phyloP scores from a whole-genome alignment of 768 basidiomycete genomes.

The Gymnopilus junonius region DNA sequence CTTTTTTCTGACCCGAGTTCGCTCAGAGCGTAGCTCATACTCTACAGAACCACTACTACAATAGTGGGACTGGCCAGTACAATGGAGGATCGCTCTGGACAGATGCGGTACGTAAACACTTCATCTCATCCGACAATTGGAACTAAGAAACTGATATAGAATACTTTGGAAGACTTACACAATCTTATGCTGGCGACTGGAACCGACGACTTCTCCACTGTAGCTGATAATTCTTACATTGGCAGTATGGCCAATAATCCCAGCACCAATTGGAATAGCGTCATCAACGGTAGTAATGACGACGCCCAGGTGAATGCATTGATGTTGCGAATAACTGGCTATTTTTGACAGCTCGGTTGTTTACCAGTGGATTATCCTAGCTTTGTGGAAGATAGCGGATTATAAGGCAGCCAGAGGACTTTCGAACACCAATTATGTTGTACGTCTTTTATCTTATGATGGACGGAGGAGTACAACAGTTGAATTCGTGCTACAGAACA shows the following conservation, averaged over 20 bases:
- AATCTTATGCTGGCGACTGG: slow-evolving; percentile 60
- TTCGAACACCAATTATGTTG: slow-evolving; percentile 32
- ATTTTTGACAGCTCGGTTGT: not conserved
- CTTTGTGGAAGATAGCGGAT: slow-evolving; percentile 61
- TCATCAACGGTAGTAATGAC: slow-evolving; percentile 55
- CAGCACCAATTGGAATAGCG: slow-evolving; percentile 44
- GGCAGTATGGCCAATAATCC: slow-evolving; percentile 45
- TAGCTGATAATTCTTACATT: slow-evolving; percentile 50
- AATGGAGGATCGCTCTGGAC: slow-evolving; percentile 60
- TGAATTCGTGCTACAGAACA: slow-evolving; percentile 36
- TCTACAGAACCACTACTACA: slow-evolving; percentile 47
- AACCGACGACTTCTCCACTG: slow-evolving; percentile 40
- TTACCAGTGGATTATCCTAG: slow-evolving; percentile 57
- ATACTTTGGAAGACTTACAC: slow-evolving; percentile 59
- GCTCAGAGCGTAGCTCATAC: slow-evolving; percentile 35
- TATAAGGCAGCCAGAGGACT: slow-evolving; percentile 48
- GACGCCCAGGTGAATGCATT: slow-evolving; percentile 48
- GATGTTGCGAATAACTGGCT: not conserved
- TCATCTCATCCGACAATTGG: not conserved
- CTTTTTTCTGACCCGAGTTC: not conserved
- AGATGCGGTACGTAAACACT: slow-evolving; percentile 45
- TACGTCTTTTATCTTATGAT: slow-evolving; percentile 5
- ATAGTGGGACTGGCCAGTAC: slow-evolving; percentile 42
- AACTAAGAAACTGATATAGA: slow-evolving; percentile 35
- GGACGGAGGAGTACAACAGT: not conserved